phyloP scores from a whole-genome alignment of 441 rosid genomes.

The Eruca vesicaria region DNA sequence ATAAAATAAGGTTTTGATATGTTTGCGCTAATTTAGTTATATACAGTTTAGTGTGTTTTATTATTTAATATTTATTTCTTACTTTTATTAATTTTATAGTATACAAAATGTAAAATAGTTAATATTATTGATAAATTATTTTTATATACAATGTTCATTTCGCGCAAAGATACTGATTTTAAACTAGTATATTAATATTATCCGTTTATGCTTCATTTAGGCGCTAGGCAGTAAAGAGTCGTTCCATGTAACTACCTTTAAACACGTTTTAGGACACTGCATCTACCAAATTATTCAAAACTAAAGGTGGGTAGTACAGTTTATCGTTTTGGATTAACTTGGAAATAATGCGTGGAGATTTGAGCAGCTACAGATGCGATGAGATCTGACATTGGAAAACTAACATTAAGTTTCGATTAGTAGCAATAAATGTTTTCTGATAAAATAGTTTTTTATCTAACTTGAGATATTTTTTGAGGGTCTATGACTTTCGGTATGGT shows the following conservation, averaged over 20 bases:
- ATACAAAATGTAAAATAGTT: too few relatives aligned
- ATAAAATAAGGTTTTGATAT: too few relatives aligned
- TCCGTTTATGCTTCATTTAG: too few relatives aligned
- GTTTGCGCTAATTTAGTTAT: too few relatives aligned
- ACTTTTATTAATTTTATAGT: too few relatives aligned
- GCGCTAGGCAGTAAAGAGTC: background rate
- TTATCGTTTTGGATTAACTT: background rate
- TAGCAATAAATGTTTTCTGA: too few relatives aligned
- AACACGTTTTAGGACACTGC: background rate
- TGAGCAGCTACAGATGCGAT: constrained; percentile 6
- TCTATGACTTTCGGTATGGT: background rate
- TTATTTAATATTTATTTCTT: too few relatives aligned
- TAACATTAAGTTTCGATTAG: background rate
- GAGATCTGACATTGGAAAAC: constrained; percentile 32
- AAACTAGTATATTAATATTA: too few relatives aligned
- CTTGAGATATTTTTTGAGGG: background rate
- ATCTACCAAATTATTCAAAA: background rate
- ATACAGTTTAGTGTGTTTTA: too few relatives aligned
- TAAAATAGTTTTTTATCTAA: background rate
- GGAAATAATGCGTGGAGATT: constrained; percentile 5
- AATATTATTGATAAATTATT: too few relatives aligned
- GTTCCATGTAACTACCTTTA: background rate
- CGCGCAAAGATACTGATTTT: too few relatives aligned
- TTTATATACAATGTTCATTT: too few relatives aligned
- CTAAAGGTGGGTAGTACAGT: background rate